Conservation (phyloP, 106 monocot species). For the Acanthochlamys bracteata region DNA sequence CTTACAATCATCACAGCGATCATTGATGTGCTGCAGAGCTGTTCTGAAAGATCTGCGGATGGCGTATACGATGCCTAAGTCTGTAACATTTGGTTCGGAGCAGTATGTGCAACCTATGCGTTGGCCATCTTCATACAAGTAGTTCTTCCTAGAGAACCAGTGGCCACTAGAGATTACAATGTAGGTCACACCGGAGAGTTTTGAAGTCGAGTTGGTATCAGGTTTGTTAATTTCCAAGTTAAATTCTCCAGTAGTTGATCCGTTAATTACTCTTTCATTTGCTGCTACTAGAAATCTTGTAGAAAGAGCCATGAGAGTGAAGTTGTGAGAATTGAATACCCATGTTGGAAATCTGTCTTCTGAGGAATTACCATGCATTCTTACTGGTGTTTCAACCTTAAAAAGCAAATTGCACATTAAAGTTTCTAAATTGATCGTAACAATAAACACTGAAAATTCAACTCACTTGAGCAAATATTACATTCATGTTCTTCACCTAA, state of each 20-base stretch:
- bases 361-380: no score
- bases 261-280: slow-evolving; percentile 32
- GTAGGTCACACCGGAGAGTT: slow-evolving; percentile 28
- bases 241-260: slow-evolving; percentile 17
- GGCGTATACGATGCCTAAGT: slow-evolving; percentile 10
- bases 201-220: slow-evolving; percentile 28
- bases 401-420: no score
- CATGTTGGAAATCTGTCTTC: slow-evolving; percentile 40
- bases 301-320: slow-evolving; percentile 63
- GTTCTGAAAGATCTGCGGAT: slow-evolving; percentile 25
- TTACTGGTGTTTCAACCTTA: no score
- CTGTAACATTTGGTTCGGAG: slow-evolving; percentile 22
- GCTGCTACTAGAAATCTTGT: slow-evolving; percentile 36
- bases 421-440: no score
- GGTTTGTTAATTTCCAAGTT: slow-evolving; percentile 45
- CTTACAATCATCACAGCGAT: slow-evolving; percentile 4
- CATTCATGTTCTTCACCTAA: no score
- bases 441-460: no score
- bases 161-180: slow-evolving; percentile 42
- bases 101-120: slow-evolving; percentile 48
- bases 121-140: slow-evolving; percentile 30
- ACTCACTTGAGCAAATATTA: no score
- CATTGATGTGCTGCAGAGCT: slow-evolving; percentile 22
- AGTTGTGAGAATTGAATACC: slow-evolving; percentile 40
- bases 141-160: slow-evolving; percentile 61